Conservation (phyloP, 1,284 basidiomycete genomes). For the Austropuccinia psidii region DNA sequence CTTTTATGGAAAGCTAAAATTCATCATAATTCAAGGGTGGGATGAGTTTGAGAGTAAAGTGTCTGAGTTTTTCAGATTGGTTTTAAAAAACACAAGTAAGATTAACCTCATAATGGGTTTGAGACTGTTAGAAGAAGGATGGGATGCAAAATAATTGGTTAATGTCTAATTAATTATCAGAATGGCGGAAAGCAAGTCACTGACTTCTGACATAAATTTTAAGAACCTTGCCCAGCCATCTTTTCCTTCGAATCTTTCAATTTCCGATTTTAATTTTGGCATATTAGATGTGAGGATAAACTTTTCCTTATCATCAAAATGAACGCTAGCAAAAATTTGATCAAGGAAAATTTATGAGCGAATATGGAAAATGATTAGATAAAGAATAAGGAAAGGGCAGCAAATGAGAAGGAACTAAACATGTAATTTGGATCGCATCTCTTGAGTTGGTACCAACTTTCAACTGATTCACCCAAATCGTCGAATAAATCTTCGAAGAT, state of each 20-base stretch:
- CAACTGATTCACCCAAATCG: constrained; percentile 31
- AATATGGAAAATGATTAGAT: not conserved
- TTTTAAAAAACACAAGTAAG: not conserved
- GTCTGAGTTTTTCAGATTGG: not conserved
- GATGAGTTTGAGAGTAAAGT: not conserved
- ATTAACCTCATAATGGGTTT: constrained; percentile 32
- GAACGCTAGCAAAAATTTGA: constrained; percentile 42
- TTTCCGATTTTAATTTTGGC: constrained; percentile 50
- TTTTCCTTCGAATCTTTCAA: constrained; percentile 53
- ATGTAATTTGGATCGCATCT: constrained; percentile 37
- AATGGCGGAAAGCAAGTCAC: not conserved
- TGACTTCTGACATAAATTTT: constrained; percentile 49
- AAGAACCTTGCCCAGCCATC: constrained; percentile 50
- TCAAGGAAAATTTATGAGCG: not conserved
- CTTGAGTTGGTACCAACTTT: constrained; percentile 37
- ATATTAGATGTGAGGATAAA: constrained; percentile 51
- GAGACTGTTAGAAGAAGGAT: constrained; percentile 1
- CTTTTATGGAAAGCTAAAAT: constrained; percentile 29
- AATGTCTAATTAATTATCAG: not conserved
- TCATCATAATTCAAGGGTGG: not conserved
- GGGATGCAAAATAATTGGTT: not conserved
- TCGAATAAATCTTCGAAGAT: constrained; percentile 35
- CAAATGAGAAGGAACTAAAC: constrained; percentile 36
- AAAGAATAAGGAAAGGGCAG: not conserved
- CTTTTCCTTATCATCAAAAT: constrained; percentile 51